Base-by-base conservation (phyloP, 768 basidiomycete genomes). In the Pulveroboletus sp. region DNA sequence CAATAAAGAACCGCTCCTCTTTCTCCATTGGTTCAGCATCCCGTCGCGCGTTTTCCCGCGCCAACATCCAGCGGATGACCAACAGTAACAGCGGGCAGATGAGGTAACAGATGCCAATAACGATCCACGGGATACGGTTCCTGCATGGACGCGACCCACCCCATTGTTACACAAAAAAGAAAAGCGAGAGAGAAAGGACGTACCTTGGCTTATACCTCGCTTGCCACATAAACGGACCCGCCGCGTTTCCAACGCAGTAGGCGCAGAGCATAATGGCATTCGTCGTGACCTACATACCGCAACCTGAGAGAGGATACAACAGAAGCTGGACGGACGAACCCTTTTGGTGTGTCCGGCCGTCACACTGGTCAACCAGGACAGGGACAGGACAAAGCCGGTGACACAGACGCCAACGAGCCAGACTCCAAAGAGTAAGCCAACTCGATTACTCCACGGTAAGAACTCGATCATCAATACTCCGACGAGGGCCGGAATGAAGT, bases 171-270 rank as follows among this genome's bases (percentile, higher is more conserved):
- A 5, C 21, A 11, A 7, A 27, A 28, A 54, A 39, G 4, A 17
- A 9, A 6, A 4, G 45, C 13, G 14, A 11, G 30, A 8, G 10
- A 15, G 18, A 4, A n/a, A 13, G 11, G 10, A 44, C 68, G 18
- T 48, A 83, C 83, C 84, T 76, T 6, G 85, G 86, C 52, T 75
- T 77, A 59, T 84, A 88, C 62, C 78, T 70, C 0, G 71, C 71
- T 60, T 82, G 78, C 86, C 86, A 89, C 83, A 89, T 86, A 58
- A 86, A 84, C 0, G 86, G 86, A n/a, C 80, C 81, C 0, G 77
- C 78, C 2, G 84, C 71, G 50, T 89, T 88, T 8, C 80, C 79
- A 18, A 82, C 53, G 55, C 81, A 81, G 59, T 89, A 90, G 1
- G 84, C 83, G 38, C 76, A 77, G 10, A 90, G 73, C 75, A 89